Conservation (phyloP, 352 stramenopile genomes). For the Globisporangium orthogonon region DNA sequence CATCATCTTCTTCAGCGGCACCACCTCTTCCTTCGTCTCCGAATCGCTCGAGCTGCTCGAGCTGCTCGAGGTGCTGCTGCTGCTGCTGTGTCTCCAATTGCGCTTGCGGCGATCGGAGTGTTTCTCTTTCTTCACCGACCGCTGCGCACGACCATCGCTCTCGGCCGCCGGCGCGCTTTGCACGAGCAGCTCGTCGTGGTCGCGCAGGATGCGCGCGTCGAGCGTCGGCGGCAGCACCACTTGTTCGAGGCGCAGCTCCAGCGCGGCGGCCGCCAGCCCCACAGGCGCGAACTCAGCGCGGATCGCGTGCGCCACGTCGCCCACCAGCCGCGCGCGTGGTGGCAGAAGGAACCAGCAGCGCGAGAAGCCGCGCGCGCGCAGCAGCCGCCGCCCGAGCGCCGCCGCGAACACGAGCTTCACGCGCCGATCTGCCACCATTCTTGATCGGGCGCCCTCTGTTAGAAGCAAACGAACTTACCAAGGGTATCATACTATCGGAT, state of each 20-base stretch:
- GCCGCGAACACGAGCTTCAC: conserved; percentile 55
- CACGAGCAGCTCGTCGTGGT: conserved; percentile 52
- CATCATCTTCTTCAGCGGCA: not conserved
- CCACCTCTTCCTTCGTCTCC: conserved; percentile 4
- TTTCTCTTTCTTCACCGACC: conserved; percentile 1
- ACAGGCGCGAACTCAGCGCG: conserved; percentile 47
- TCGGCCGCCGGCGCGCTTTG: conserved; percentile 23
- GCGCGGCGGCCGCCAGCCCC: conserved; percentile 11
- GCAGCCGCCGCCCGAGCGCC: conserved; percentile 38
- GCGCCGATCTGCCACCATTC: conserved; percentile 5
- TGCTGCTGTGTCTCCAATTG: conserved; percentile 7
- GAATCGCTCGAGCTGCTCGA: conserved; percentile 18
- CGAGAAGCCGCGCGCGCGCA: conserved; percentile 37
- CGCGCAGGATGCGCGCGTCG: conserved; percentile 46
- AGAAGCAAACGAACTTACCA: too few relatives aligned
- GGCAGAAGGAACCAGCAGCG: conserved; percentile 69
- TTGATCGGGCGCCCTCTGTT: too few relatives aligned
- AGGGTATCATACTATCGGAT: too few relatives aligned
- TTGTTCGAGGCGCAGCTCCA: conserved; percentile 55
- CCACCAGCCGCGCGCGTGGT: conserved; percentile 33
- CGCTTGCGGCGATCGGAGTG: too few relatives aligned
- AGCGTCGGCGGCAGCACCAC: conserved; percentile 56
- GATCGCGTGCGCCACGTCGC: conserved; percentile 54
- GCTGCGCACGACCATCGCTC: not conserved
- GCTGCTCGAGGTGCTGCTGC: conserved; percentile 9